phyloP scores from a whole-genome alignment of 352 stramenopile species.

The Phytophthora palmivora region DNA sequence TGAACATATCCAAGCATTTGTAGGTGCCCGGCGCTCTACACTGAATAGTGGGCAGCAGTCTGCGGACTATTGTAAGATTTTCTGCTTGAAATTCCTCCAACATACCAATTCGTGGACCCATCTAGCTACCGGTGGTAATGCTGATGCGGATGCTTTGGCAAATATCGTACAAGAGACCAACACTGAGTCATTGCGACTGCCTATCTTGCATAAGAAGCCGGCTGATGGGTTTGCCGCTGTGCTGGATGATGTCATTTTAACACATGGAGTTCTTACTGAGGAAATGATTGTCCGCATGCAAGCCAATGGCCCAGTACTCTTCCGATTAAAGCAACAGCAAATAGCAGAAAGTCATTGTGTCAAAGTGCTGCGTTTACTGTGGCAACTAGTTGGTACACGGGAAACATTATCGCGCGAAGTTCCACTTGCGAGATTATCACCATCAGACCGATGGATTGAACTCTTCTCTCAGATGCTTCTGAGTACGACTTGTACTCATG shows the following conservation, averaged over 20 bases:
- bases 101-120: slow-evolving; percentile 20
- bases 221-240: slow-evolving; percentile 24
- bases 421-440: background rate
- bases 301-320: slow-evolving; percentile 37
- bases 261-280: slow-evolving; percentile 5
- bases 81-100: slow-evolving; percentile 17
- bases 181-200: slow-evolving; percentile 1
- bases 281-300: slow-evolving; percentile 31
- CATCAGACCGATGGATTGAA: slow-evolving; percentile 40
- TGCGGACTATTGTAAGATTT: background rate
- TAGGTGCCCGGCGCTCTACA: slow-evolving; percentile 23
- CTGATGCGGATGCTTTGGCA: slow-evolving; percentile 4
- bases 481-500: slow-evolving; percentile 7
- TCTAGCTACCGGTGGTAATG: slow-evolving; percentile 19
- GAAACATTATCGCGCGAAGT: background rate
- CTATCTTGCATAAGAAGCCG: slow-evolving; percentile 6
- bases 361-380: slow-evolving; percentile 49
- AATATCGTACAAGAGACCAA: background rate
- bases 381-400: slow-evolving; percentile 22
- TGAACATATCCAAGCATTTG: slow-evolving; percentile 23
- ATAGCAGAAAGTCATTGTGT: slow-evolving; percentile 34
- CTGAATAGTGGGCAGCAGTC: slow-evolving; percentile 10
- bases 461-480: slow-evolving; percentile 36
- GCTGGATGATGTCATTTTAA: slow-evolving; percentile 47
- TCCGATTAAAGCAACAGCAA: slow-evolving; percentile 48